Base-by-base conservation (phyloP, 495 filamentous ascomycete species). In the Bacidia rubella region DNA sequence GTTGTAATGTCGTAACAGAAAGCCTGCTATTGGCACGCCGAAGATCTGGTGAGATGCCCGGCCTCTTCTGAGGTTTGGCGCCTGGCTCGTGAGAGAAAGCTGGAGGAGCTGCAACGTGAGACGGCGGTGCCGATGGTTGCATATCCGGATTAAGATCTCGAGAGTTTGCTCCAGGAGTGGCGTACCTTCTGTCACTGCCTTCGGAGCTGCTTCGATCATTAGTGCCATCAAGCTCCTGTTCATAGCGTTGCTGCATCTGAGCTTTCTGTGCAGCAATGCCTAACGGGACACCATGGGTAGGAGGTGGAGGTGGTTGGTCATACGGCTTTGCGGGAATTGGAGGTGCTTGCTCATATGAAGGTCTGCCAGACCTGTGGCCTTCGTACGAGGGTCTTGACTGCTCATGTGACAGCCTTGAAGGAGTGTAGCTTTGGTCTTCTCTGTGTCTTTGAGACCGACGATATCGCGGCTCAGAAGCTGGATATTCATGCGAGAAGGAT, bases 21-120 rank as follows among this genome's bases (percentile, higher is more conserved):
- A 96, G 79, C 11, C 86, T 79, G 56, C 81, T 87, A 51, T 83
- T 90, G 49, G 82, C 84, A 52, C 79, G 76, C 46, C 83, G 79
- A 64, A 87, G 71, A 56, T 90, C 84, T n/a, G 81, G 74, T 25
- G 84, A 79, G 42, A 81, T 74, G 54, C 82, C 77, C 3, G 87
- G 86, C 53, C 81, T 74, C 26, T 74, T 80, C 11, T 69, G 65
- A 5, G 89, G 89, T 52, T 75, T 73, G 46, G 80, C 75, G 26
- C 81, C 77, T 27, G 84, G 78, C 5, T 72, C 73, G 63, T 89
- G 86, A 11, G 77, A 68, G 60, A 96, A 90, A 21, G 75, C 78
- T 3, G 89, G 89, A 0, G 90, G 90, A 15, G 73, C 69, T 11
- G 72, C 74, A 20, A 95, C 87, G 7, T 85, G 85, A 55, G 82